Base-by-base conservation (phyloP, 345 rosid species). In the Kandelia obovata region DNA sequence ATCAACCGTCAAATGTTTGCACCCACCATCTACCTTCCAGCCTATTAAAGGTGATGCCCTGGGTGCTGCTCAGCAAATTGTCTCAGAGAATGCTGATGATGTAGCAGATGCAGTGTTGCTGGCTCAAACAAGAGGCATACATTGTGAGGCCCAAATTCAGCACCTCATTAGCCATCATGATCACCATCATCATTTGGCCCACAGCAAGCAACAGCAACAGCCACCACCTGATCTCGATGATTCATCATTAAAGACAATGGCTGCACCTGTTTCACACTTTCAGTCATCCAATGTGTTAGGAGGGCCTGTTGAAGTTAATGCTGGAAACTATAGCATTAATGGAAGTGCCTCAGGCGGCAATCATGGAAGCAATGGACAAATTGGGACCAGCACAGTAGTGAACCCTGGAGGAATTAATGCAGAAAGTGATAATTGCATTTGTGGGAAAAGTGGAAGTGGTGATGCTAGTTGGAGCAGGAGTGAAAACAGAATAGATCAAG, bases 271-370 rank as follows among this genome's bases (percentile, higher is more conserved):
- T 69, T 81, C 81, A 28, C 84, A 78, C 61, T 76, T 81, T 71
- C 78, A 80, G 32, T 84, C 84, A 68, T 80, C 84, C 61, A 82
- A 80, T 74, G 71, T 73, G 32, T 69, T 80, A 53, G 79, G 73
- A 35, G 77, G 80, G 26, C 71, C 71, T 51, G 31, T 71, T 66
- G 85, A 78, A 74, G 83, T 73, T 64, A 76, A 72, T 67, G 65
- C 73, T 66, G 75, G 80, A 47, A 80, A 80, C 69, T 76, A 65
- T 67, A 84, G 86, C 74, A 51, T 80, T 51, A 78, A 80, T 51
- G 73, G 83, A 78, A 85, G 86, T 76, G 83, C 60, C 66, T 85
- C 86, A 4, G 80, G 86, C 34, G 80, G 88, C 73, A 80, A 83
- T 69, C 80, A 74, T 66, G 82, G 79, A 15, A 81, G 87, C 80